A percentile compares a stretch with the other conserved stretches of the same genome.
These are phyloP conservation scores for Xylariales sp. DNA, from an alignment of 2,329 filamentous ascomycete species.

Conservation along the genomic window DNA sequence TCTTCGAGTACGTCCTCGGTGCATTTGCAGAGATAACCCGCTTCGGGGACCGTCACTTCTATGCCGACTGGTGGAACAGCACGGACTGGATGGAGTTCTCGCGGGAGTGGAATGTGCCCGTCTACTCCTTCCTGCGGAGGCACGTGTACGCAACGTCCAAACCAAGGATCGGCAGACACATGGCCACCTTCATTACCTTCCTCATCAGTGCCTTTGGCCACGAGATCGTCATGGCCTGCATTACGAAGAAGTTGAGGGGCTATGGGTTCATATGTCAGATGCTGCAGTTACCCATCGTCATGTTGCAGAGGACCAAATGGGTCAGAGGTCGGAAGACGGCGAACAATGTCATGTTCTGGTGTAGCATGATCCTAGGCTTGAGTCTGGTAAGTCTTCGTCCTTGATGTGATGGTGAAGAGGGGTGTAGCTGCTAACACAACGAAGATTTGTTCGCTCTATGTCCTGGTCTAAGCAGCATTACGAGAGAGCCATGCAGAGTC, in stretches of 20 bases:
- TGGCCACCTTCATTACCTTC: constrained; percentile 87
- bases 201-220: constrained; percentile 84
- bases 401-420: no score
- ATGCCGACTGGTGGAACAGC: constrained; percentile 71
- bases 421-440: constrained; percentile 4
- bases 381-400: constrained; percentile 58
- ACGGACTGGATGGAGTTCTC: constrained; percentile 95
- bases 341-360: constrained; percentile 90
- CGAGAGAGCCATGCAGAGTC: no score
- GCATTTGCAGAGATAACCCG: constrained; percentile 91
- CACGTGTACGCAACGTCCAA: constrained; percentile 88
- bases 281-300: constrained; percentile 93
- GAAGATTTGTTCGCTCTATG: constrained; percentile 57
- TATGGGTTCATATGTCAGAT: constrained; percentile 96
- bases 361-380: constrained; percentile 81
- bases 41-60: constrained; percentile 93
- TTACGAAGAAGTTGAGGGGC: constrained; percentile 91
- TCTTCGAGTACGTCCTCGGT: constrained; percentile 94
- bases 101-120: constrained; percentile 95
- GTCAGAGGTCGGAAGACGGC: constrained; percentile 70
- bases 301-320: constrained; percentile 76
- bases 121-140: constrained; percentile 89
- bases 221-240: constrained; percentile 95
- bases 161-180: constrained; percentile 66
- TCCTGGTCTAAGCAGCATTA: constrained; percentile 49